These are phyloP conservation scores for Penicillium coffeae DNA, from an alignment of 495 filamentous ascomycete species.

Conservation along the genomic window DNA sequence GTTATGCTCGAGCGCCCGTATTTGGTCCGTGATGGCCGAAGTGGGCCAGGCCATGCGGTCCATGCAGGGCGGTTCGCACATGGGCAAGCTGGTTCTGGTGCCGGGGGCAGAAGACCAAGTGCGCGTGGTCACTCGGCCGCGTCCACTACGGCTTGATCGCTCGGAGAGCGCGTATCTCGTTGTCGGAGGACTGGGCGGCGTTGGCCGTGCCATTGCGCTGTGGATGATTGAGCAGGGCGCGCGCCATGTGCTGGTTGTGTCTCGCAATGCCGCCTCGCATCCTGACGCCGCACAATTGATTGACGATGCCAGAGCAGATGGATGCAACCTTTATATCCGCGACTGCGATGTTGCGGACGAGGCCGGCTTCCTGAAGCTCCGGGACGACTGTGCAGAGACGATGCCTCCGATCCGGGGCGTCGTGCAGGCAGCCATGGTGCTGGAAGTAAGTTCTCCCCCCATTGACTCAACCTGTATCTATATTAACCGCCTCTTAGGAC, in stretches of 20 bases:
- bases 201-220: neutral
- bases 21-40: too few relatives aligned
- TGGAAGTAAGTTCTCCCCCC: neutral
- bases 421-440: conserved; percentile 4
- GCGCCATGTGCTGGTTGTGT: neutral
- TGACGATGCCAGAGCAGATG: neutral
- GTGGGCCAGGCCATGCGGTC: conserved; percentile 1
- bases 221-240: conserved; percentile 1
- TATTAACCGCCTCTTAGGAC: conserved; percentile 16
- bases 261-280: neutral
- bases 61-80: conserved; percentile 3
- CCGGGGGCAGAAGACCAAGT: neutral
- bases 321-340: neutral
- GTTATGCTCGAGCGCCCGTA: too few relatives aligned
- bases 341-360: neutral
- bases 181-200: conserved; percentile 3
- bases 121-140: neutral
- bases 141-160: neutral
- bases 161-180: conserved; percentile 1
- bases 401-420: neutral
- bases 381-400: neutral
- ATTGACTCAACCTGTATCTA: neutral
- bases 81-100: conserved; percentile 2
- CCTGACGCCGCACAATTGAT: neutral
- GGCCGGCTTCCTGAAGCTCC: neutral